phyloP scores from a whole-genome alignment of 768 basidiomycete genomes.

The Amyloporia xantha region DNA sequence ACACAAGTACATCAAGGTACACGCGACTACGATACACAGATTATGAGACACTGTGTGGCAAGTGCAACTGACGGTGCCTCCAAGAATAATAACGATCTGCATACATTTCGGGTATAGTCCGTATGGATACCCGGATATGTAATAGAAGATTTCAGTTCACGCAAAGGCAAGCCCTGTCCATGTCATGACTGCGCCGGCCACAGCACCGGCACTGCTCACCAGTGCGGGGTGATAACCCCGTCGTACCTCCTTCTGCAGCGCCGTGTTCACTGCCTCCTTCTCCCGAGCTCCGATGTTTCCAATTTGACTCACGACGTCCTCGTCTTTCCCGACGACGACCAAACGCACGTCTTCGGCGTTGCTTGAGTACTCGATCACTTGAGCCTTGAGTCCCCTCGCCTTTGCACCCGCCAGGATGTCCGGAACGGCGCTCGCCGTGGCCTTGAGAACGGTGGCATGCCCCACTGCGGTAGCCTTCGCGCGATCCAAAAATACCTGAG shows the following conservation, averaged over 20 bases:
- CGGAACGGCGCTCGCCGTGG: neutral
- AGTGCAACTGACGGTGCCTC: too few species aligned
- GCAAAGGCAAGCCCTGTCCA: slow-evolving; percentile 53
- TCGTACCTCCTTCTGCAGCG: neutral
- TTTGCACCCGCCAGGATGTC: neutral
- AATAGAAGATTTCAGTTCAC: slow-evolving; percentile 19
- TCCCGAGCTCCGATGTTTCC: neutral
- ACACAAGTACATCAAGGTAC: neutral
- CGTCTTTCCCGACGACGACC: neutral
- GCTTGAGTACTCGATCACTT: neutral
- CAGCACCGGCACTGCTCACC: slow-evolving; percentile 28
- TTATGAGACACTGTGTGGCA: too few species aligned
- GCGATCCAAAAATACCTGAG: neutral
- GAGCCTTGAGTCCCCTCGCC: neutral
- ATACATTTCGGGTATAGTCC: neutral
- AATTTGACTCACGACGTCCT: neutral
- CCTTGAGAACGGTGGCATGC: neutral
- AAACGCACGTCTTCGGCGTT: neutral
- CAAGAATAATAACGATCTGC: neutral
- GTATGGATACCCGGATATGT: neutral
- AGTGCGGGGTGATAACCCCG: neutral
- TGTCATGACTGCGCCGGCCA: slow-evolving; percentile 54
- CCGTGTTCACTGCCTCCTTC: neutral
- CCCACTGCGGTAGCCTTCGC: neutral
- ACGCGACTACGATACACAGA: neutral